Percentiles rank a stretch among this genome's conserved stretches.
These are phyloP conservation scores for Cercospora zeina DNA, from an alignment of 2,329 filamentous ascomycete genomes.

Conservation along the genomic window DNA sequence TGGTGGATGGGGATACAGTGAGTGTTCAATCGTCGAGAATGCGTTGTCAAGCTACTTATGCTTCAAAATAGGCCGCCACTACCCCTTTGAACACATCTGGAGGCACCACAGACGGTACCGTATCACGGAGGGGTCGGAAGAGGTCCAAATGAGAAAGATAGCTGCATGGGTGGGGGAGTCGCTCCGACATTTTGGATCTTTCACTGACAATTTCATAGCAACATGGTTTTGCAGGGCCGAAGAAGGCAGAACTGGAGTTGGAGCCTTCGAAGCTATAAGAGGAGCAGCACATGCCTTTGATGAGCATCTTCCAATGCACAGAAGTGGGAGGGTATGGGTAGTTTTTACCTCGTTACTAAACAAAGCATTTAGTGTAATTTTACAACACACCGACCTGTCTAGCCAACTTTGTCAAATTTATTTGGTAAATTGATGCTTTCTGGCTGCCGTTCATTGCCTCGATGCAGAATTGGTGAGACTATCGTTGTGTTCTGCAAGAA, in stretches of 20 bases:
- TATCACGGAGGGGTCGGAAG: slow-evolving; percentile 65
- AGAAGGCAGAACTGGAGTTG: slow-evolving; percentile 38
- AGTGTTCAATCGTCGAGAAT: neutral
- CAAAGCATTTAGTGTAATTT: too few relatives aligned
- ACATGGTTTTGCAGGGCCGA: slow-evolving; percentile 38
- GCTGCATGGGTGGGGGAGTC: slow-evolving; percentile 59
- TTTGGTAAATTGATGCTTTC: too few relatives aligned
- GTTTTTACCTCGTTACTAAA: too few relatives aligned
- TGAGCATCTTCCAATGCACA: neutral
- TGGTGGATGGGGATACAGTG: slow-evolving; percentile 60
- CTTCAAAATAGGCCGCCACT: slow-evolving; percentile 44
- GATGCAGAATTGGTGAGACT: neutral
- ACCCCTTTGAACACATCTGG: slow-evolving; percentile 66
- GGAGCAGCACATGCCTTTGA: neutral
- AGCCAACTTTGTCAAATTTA: too few relatives aligned
- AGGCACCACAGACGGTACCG: slow-evolving; percentile 63
- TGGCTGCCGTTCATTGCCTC: neutral
- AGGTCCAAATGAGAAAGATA: slow-evolving; percentile 67
- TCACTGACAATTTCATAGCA: slow-evolving; percentile 35
- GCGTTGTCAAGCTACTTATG: neutral
- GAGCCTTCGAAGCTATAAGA: slow-evolving; percentile 25
- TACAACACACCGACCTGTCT: too few relatives aligned
- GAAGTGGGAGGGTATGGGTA: too few relatives aligned
- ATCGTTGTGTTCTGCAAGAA: neutral
- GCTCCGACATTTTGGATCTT: slow-evolving; percentile 28